Percentiles rank a stretch among this genome's conserved stretches.
Evolutionary conservation across 1,139 yeast species (phyloP).

Genomic region (Taiozyma sp.): DNA sequence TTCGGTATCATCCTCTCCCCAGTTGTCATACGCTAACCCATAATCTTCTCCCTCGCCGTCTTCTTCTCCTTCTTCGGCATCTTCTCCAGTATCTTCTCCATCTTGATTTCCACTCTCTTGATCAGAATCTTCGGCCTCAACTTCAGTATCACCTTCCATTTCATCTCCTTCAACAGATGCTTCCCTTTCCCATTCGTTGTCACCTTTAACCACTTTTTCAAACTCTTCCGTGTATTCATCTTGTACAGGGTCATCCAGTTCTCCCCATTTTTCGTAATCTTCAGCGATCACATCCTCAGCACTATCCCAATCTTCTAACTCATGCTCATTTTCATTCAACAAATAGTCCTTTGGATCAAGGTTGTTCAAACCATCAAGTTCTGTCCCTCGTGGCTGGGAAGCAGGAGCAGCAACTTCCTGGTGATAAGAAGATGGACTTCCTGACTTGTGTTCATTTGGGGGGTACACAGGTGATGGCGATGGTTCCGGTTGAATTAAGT

Average conservation of each 20-base stretch:
- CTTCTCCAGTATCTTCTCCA: background rate
- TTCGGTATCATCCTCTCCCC: slow-evolving; percentile 3
- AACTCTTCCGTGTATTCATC: background rate
- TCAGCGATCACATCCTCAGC: background rate
- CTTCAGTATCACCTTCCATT: background rate
- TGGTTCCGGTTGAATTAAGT: background rate
- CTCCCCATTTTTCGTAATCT: background rate
- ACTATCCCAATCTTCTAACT: background rate
- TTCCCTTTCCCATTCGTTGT: background rate
- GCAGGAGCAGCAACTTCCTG: background rate
- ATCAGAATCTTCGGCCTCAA: background rate
- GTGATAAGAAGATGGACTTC: background rate
- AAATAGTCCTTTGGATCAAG: background rate
- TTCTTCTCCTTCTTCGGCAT: slow-evolving; percentile 1
- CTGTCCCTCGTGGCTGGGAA: background rate
- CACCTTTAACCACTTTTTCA: background rate
- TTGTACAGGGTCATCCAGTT: background rate
- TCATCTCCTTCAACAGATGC: background rate
- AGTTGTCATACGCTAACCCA: background rate
- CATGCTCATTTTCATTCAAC: background rate
- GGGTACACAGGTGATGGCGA: background rate
- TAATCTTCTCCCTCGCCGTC: slow-evolving; percentile 2
- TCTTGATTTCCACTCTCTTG: background rate
- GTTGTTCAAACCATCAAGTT: background rate
- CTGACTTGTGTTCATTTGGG: background rate